Evolutionary conservation across 2,329 filamentous ascomycete genomes (phyloP).

Genomic region (Colletotrichum orbiculare): DNA sequence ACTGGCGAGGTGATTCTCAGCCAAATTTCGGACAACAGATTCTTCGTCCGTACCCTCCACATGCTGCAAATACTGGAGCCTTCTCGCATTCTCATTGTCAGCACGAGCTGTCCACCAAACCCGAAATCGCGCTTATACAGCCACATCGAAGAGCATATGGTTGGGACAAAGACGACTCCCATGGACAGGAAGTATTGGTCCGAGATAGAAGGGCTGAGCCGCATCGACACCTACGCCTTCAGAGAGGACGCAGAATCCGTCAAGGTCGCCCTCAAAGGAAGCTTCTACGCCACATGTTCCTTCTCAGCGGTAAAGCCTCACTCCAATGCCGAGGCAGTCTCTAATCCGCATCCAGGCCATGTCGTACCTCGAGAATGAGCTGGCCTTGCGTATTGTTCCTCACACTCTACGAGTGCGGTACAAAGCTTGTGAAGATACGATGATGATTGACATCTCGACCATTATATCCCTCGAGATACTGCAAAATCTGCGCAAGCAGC

Average conservation of each 20-base stretch:
- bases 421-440: conserved; percentile 87
- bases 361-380: conserved; percentile 80
- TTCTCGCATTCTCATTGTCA: conserved; percentile 81
- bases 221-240: conserved; percentile 83
- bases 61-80: conserved; percentile 87
- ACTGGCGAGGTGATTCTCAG: conserved; percentile 87
- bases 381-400: conserved; percentile 75
- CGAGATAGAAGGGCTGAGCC: conserved; percentile 80
- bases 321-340: not conserved
- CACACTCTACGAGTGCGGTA: conserved; percentile 89
- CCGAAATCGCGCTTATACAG: conserved; percentile 78
- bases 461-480: conserved; percentile 90
- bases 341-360: conserved; percentile 67
- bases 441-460: conserved; percentile 94
- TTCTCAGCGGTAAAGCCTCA: conserved; percentile 78
- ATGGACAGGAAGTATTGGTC: conserved; percentile 87
- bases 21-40: conserved; percentile 93
- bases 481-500: conserved; percentile 82
- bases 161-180: conserved; percentile 69
- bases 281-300: conserved; percentile 86
- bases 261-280: conserved; percentile 82
- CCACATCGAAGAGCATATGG: conserved; percentile 78
- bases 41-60: conserved; percentile 87
- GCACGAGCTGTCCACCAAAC: conserved; percentile 72
- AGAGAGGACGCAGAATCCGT: conserved; percentile 83